Evolutionary conservation across 441 rosid species (phyloP).

Genomic region (Syzygium malaccense): DNA sequence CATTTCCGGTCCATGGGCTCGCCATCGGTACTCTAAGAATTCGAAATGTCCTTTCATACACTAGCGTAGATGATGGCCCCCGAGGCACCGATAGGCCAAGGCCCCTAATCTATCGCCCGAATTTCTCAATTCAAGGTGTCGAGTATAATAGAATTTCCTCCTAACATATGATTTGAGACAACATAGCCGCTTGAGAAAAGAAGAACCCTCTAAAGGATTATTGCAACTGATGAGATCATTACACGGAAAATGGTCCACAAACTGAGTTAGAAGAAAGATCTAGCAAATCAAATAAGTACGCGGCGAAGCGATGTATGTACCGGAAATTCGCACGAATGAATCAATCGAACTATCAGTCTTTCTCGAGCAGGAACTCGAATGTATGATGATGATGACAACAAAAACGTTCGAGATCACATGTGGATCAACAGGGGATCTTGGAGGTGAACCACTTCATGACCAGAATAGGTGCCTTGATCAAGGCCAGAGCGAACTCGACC

Average conservation of each 20-base stretch:
- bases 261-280: background rate
- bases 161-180: background rate
- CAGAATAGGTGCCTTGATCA: constrained; percentile 56
- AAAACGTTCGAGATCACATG: background rate
- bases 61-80: background rate
- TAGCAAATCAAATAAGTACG: background rate
- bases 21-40: background rate
- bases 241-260: background rate
- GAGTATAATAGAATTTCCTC: background rate
- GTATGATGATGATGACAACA: background rate
- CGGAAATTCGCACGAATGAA: background rate
- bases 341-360: background rate
- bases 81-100: background rate
- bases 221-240: background rate
- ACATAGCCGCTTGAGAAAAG: background rate
- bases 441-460: constrained; percentile 69
- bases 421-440: constrained; percentile 45
- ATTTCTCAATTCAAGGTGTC: background rate
- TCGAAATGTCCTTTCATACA: no score
- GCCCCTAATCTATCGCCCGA: background rate
- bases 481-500: constrained; percentile 50
- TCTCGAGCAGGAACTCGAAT: background rate
- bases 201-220: background rate
- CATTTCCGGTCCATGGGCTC: background rate
- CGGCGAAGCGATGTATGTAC: background rate